phyloP scores from a whole-genome alignment of 495 filamentous ascomycete species.

The Aspergillus nanangensis region DNA sequence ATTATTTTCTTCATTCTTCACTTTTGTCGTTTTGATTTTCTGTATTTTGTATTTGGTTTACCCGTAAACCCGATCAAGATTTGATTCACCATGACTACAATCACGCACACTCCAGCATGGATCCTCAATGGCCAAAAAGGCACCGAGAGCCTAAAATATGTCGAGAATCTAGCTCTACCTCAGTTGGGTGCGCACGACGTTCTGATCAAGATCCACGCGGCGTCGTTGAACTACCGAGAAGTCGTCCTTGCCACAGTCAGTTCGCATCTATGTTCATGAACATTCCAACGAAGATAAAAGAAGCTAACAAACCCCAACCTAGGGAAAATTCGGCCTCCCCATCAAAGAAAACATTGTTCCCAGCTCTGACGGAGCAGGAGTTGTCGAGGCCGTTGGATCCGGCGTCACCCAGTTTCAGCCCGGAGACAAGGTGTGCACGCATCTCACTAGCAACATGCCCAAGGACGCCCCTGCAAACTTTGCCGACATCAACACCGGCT shows the following conservation, averaged over 20 bases:
- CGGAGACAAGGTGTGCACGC: conserved; percentile 13
- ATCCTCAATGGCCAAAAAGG: conserved; percentile 10
- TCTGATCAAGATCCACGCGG: conserved; percentile 59
- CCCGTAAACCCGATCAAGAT: too few species aligned
- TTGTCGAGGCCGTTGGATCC: conserved; percentile 44
- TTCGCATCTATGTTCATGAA: not conserved
- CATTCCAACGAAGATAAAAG: not conserved
- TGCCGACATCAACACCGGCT: conserved; percentile 36
- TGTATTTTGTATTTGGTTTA: not conserved
- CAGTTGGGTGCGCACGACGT: conserved; percentile 54
- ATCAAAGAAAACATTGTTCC: conserved; percentile 49
- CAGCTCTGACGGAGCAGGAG: conserved; percentile 64
- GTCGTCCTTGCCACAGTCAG: conserved; percentile 55
- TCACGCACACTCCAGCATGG: conserved; percentile 7
- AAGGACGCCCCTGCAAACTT: conserved; percentile 44
- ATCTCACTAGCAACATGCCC: conserved; percentile 22
- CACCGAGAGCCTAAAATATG: conserved; percentile 5
- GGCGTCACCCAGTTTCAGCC: conserved; percentile 8
- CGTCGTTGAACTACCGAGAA: conserved; percentile 71
- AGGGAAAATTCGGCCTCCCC: conserved; percentile 19
- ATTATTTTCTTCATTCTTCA: not conserved
- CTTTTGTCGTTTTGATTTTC: not conserved
- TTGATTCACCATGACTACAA: not conserved
- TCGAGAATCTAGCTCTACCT: conserved; percentile 4
- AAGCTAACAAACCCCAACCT: conserved; percentile 6